These are phyloP conservation scores for Gamsiella multidivaricata DNA, from an alignment of 192 early-diverging fungal species.

Conservation along the genomic window DNA sequence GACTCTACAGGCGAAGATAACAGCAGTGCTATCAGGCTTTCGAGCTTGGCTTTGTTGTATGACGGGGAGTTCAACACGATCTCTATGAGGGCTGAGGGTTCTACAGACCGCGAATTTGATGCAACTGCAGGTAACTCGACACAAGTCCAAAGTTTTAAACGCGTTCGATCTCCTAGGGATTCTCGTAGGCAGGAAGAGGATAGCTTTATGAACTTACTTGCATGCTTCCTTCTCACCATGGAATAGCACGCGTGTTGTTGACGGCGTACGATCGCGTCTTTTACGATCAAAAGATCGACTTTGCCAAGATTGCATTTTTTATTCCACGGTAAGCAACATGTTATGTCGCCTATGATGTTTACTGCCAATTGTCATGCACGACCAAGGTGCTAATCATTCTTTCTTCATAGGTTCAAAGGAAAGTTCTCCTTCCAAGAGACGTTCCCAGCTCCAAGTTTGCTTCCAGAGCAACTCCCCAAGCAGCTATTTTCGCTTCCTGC, in stretches of 20 bases:
- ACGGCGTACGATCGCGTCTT: constrained; percentile 42
- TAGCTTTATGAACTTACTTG: neutral
- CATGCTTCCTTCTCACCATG: neutral
- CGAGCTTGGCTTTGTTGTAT: constrained; percentile 21
- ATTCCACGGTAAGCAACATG: constrained; percentile 25
- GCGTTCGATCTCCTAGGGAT: too few relatives aligned
- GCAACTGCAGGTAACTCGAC: constrained; percentile 19
- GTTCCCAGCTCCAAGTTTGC: constrained; percentile 20
- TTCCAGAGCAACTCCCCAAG: constrained; percentile 26
- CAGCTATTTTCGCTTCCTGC: constrained; percentile 45
- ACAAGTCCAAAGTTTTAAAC: neutral
- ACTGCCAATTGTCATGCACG: neutral
- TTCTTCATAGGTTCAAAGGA: constrained; percentile 19
- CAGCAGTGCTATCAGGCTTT: neutral
- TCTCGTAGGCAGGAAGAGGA: too few relatives aligned
- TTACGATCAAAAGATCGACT: constrained; percentile 27
- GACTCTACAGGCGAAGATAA: too few relatives aligned
- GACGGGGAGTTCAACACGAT: constrained; percentile 32
- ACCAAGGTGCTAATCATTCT: neutral
- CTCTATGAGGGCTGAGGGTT: constrained; percentile 23
- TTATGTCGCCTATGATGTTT: too few relatives aligned
- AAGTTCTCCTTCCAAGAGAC: constrained; percentile 37
- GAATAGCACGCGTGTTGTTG: constrained; percentile 22
- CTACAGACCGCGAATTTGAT: constrained; percentile 20
- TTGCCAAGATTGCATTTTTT: constrained; percentile 3